Evolutionary conservation across 257 asterid genomes (phyloP).

Genomic region (Solanum ossicruentum): DNA sequence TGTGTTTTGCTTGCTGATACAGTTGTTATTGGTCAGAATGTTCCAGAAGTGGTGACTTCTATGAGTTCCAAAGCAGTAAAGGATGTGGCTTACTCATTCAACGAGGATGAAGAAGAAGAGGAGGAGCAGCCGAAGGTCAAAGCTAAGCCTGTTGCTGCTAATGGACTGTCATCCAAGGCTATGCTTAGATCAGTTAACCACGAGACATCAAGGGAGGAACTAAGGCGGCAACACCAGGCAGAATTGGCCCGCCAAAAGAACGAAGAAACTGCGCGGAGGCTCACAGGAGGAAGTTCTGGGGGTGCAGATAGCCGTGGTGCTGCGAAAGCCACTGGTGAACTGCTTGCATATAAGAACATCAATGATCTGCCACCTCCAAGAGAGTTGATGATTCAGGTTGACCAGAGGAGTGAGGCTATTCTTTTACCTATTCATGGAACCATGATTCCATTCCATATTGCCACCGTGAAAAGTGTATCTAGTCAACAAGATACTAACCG

Average conservation of each 20-base stretch:
- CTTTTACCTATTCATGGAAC: conserved; percentile 14
- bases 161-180: conserved; percentile 12
- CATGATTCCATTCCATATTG: conserved; percentile 19
- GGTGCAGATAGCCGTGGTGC: conserved; percentile 9
- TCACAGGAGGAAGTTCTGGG: conserved; percentile 15
- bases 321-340: conserved; percentile 11
- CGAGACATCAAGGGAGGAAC: conserved; percentile 18
- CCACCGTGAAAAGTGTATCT: conserved; percentile 16
- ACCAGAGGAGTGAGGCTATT: conserved; percentile 16
- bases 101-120: conserved; percentile 17
- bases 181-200: conserved; percentile 18
- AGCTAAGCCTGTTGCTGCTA: conserved; percentile 2
- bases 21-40: conserved; percentile 11
- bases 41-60: conserved; percentile 12
- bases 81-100: conserved; percentile 19
- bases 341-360: conserved; percentile 14
- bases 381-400: conserved; percentile 21
- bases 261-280: conserved; percentile 18
- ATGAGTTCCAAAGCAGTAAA: conserved; percentile 19
- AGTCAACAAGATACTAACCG: conserved; percentile 23
- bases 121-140: conserved; percentile 3
- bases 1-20: conserved; percentile 17
- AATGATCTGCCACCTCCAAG: conserved; percentile 22
- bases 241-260: conserved; percentile 20
- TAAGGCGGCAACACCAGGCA: conserved; percentile 20